These are phyloP conservation scores for Penicillium sp. DNA, from an alignment of 2,329 filamentous ascomycete species.

Conservation along the genomic window DNA sequence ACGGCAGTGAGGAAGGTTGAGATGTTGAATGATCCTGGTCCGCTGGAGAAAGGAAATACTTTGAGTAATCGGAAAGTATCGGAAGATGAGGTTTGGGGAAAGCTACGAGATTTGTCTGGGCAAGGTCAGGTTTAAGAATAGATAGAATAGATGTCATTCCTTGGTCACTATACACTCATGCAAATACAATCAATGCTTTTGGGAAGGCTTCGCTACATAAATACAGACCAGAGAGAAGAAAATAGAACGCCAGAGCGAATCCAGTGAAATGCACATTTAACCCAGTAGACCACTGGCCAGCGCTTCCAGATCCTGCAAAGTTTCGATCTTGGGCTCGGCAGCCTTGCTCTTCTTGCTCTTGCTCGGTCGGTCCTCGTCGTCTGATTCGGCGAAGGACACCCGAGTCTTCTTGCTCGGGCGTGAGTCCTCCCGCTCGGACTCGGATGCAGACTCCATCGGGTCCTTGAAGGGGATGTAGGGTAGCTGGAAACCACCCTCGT, in stretches of 20 bases:
- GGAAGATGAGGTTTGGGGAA: not conserved
- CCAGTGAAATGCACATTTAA: conserved; percentile 18
- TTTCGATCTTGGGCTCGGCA: conserved; percentile 38
- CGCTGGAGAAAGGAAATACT: not conserved
- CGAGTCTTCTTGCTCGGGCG: conserved; percentile 43
- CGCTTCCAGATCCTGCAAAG: conserved; percentile 50
- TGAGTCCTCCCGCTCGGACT: conserved; percentile 22
- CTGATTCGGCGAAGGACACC: conserved; percentile 38
- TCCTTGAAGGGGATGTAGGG: conserved; percentile 23
- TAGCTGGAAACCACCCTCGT: conserved; percentile 15
- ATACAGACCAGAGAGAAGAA: conserved; percentile 1
- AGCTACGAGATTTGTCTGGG: not conserved
- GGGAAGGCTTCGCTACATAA: not conserved
- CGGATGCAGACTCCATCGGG: conserved; percentile 23
- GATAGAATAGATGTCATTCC: not conserved
- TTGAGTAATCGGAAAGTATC: not conserved
- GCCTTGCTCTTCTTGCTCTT: conserved; percentile 26
- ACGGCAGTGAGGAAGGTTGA: not conserved
- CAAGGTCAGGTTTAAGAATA: not conserved
- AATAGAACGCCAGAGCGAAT: not conserved
- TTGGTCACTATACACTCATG: not conserved
- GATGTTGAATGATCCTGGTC: not conserved
- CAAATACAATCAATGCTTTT: conserved; percentile 6
- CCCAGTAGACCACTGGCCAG: conserved; percentile 47
- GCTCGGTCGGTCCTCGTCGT: conserved; percentile 27